Evolutionary conservation across 768 basidiomycete species (phyloP), one percentile per base, ranked within the genome.

Genomic region (Megacollybia marginata): DNA sequence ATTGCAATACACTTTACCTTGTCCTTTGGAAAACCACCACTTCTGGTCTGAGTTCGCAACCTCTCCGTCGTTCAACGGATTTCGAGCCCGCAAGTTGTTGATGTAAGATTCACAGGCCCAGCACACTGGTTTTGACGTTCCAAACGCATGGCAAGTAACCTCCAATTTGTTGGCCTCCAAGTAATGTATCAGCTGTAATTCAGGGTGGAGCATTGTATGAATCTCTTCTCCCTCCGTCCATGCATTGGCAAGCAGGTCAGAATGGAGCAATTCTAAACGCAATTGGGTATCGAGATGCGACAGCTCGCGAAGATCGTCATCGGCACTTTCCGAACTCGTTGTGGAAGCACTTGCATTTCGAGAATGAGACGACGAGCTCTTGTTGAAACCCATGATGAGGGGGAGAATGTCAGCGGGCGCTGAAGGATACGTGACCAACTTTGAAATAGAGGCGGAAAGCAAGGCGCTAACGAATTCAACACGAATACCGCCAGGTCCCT

Each of bases 181-280:
- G 44, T 48, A 52, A 35, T 52, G 52, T 6, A 52, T 45, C 9
- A 52, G 48, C 48, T 52, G 52, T 15, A 52, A 35, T 33, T 52
- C 52, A 10, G 52, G 33, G 33, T 52, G 52, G n/a, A 19, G 36
- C 42, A 28, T 23, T 11, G 35, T 33, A 12, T 49, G 16, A 33
- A 35, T 33, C 6, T 42, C 36, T 4, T 7, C 33, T 13, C 33
- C 48, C 20, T n/a, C 18, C n/a, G n/a, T 48, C 52, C 52, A 52
- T 6, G 48, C 48, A 13, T 35, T 33, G 10, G 32, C 6, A 5
- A 52, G 18, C 9, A 46, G 19, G 11, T 52, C 48, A 15, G 52
- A 52, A 20, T 52, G 47, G 34, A 52, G 52, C 20, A 52, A 32
- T 43, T 52, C 52, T 16, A 15, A 31, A 12, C 52, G 48, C 15